Base-by-base conservation (phyloP, 176 grass and related monocot species). In the Lolium rigidum region DNA sequence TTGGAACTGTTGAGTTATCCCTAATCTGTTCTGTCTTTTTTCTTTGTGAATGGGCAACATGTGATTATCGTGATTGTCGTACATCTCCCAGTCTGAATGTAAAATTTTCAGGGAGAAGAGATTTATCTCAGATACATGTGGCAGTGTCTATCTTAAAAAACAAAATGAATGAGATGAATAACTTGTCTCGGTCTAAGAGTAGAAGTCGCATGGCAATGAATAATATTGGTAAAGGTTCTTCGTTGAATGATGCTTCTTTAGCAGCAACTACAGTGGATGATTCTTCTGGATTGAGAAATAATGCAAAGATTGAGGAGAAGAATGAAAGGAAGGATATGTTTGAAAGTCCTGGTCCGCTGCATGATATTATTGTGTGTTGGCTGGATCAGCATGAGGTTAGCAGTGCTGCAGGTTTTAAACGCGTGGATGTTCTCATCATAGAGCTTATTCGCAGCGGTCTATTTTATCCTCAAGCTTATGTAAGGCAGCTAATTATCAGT, bases 21-120 rank as follows among this genome's bases (percentile, higher is more conserved):
- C 82, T 99, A 80, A 97, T 99, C 88, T 99, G 94, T 77, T 99
- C 97, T 8, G 82, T 99, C 67, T 99, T 97, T 88, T 99, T 99
- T 62, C 88, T 99, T 67, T 99, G 97, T 93, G 97, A 99, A 86
- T 99, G 97, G 97, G 94, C 97, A 35, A 97, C 97, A 70, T 99
- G 97, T 87, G 92, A 99, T 90, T 97, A 93, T 89, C 92, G 97
- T 71, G 94, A 99, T 90, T 96, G 85, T 51, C 94, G 94, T n/a
- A 91, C 92, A 80, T 76, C 79, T 63, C 74, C 87, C 13, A 85
- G 71, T 25, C 83, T 65, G 55, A 90, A 93, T 85, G 60, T 93
- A 47, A 98, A 95, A 92, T 82, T 94, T 85, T 94, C 94, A 82
- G 97, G 97, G 65, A 88, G 89, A 76, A 94, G 90, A 84, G 97